Evolutionary conservation across 78 protist genomes (phyloP).

Genomic region (Anaeramoeba flamelloides): DNA sequence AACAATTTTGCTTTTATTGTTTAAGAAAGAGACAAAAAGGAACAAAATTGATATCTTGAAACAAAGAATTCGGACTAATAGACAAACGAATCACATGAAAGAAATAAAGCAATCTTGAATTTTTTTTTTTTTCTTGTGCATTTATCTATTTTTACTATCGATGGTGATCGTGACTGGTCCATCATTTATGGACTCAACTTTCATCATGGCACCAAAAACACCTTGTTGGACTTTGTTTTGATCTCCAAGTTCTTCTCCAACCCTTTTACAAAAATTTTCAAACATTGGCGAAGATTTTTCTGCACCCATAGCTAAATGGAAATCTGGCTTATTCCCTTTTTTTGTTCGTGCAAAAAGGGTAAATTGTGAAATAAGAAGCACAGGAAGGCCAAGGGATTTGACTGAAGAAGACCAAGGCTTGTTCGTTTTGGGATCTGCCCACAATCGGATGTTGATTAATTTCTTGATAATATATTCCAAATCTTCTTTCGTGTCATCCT

Average conservation of each 20-base stretch:
- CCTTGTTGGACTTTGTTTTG: conserved; percentile 33
- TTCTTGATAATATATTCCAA: conserved; percentile 23
- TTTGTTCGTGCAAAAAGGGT: conserved; percentile 28
- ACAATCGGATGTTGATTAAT: conserved; percentile 14
- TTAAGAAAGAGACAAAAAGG: too few relatives aligned
- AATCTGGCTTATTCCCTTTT: conserved; percentile 47
- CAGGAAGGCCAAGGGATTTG: conserved; percentile 19
- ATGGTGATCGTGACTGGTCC: conserved; percentile 48
- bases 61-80: too few relatives aligned
- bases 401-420: conserved; percentile 35
- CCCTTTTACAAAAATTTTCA: conserved; percentile 5
- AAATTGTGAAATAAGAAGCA: conserved; percentile 43
- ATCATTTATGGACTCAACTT: conserved; percentile 37
- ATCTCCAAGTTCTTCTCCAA: not conserved
- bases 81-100: too few relatives aligned
- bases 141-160: too few relatives aligned
- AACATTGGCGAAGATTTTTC: conserved; percentile 14
- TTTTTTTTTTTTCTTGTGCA: too few relatives aligned
- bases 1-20: too few relatives aligned
- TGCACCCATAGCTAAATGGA: conserved; percentile 26
- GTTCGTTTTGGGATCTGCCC: conserved; percentile 13
- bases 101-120: too few relatives aligned
- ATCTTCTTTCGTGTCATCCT: conserved; percentile 24
- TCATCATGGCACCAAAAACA: conserved; percentile 48
- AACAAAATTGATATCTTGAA: too few relatives aligned